Percentiles rank a stretch among this genome's conserved stretches.
Evolutionary conservation across 371 early-diverging fungal genomes (phyloP).

Genomic region (Haplosporangium sp.): DNA sequence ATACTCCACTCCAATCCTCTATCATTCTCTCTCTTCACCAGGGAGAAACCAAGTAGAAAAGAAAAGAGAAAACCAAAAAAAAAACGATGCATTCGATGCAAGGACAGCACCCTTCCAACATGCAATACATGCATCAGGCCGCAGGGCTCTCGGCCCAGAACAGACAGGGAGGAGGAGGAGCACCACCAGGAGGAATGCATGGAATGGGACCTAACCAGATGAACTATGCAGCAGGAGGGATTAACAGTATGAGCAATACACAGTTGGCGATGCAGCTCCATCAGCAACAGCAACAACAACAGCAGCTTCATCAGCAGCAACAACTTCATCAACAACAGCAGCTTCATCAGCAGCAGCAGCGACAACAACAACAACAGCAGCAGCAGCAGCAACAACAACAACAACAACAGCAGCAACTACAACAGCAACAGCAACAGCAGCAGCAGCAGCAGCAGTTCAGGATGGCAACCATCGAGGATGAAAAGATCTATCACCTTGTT

Average conservation of each 20-base stretch:
- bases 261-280: constrained; percentile 41
- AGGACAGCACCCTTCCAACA: constrained; percentile 34
- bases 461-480: constrained; percentile 72
- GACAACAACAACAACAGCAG: constrained; percentile 16
- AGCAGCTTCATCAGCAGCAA: constrained; percentile 27
- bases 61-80: background rate
- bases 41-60: too few relatives aligned
- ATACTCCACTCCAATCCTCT: too few relatives aligned
- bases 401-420: constrained; percentile 16
- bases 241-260: constrained; percentile 24
- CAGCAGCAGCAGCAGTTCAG: constrained; percentile 60
- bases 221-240: constrained; percentile 15
- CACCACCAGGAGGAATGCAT: constrained; percentile 16
- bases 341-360: constrained; percentile 20
- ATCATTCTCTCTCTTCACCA: too few relatives aligned
- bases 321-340: constrained; percentile 21
- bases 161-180: constrained; percentile 29
- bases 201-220: constrained; percentile 27
- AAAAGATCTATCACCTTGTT: constrained; percentile 89
- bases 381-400: constrained; percentile 14
- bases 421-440: constrained; percentile 23
- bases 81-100: constrained; percentile 35
- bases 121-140: constrained; percentile 30
- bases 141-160: constrained; percentile 15
- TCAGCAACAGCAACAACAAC: constrained; percentile 34